Base-by-base conservation (phyloP, 768 basidiomycete genomes). In the Rhizopogon vinicolor region DNA sequence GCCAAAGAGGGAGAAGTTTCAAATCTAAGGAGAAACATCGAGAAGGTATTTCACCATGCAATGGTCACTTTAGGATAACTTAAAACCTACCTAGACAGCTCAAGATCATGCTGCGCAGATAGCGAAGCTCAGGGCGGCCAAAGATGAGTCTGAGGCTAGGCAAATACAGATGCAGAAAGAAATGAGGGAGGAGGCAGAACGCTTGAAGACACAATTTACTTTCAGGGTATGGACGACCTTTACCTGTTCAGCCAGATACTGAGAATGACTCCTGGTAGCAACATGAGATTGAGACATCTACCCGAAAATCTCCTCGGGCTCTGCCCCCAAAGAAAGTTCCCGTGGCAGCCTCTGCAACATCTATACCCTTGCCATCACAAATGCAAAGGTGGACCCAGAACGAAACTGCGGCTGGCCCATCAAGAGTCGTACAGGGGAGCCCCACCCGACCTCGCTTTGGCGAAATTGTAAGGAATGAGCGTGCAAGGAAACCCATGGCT, bases 1-100 rank as follows among this genome's bases (percentile, higher is more conserved):
- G 69, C 75, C 33, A 89, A 84, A 63, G 83, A 87, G 31, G 89
- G 89, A 5, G 89, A 91, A 71, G 86, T 86, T 6, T 76, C 76
- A 14, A 81, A 86, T 41, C 65, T 91, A 50, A 75, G 88, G 60
- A 82, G 81, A 59, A 78, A 69, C n/a, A 78, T 87, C 9, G 85
- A 88, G 60, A 86, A 85, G 77, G 89, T 86, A 62, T 50, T 44
- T 49, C 29, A 13, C 46, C 16, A 51, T 57, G 19, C 41, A 12
- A 37, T 18, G 8, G 29, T 29, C 0, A 40, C 31, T 18, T 42
- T 10, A 41, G 37, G 44, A 1, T 45, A 1, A n/a, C 37, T 40
- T n/a, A 37, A 48, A 37, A 25, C 51, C 44, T 41, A 18, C 58
- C n/a, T 54, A 89, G 87, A 77, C 74, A 51, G 71, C 78, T 42